Evolutionary conservation across 2,329 filamentous ascomycete species (phyloP), one percentile per base, ranked within the genome.

Genomic region (Pyricularia sp.): DNA sequence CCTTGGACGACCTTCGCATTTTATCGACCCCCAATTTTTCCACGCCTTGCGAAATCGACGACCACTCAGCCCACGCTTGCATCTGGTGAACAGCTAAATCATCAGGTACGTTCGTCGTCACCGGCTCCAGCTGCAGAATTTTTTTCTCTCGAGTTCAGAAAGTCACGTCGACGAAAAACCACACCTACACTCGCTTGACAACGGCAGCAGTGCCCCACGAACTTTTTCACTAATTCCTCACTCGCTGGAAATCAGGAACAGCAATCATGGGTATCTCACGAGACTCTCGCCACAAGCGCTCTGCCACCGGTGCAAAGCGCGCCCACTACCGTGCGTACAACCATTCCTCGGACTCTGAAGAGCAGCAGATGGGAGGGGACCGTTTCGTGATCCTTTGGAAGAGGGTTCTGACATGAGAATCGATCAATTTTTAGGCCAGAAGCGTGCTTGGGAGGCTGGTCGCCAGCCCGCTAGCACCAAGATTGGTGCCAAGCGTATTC

Each of bases 251-350:
- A 65, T 74, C 82, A 90, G 86, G 86, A 86, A 86, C 85, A 85
- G 90, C 89, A 91, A 92, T 90, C 86, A 94, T 94, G 92, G 92
- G 95, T 99, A 98, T 99, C 88, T 97, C 94, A 86, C 92, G 95
- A 88, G 94, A 98, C 87, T 97, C 93, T 84, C 93, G 95, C 88
- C 95, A 99, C 91, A 99, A 99, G 92, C 94, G 95, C 87, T 94
- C 93, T 85, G 94, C 94, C 84, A 92, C 96, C 83, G 96, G 95
- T 89, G 95, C 96, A 81, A 99, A 99, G 92, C 90, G 92, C 83
- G 88, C 92, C 85, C 91, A 90, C 86, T 95, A 94, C 89, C 89
- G 92, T 90, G 86, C 86, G 88, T 90, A 73, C 68, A 81, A 75
- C 73, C 78, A 81, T 55, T 23, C 11, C 23, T 31, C 65, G 65